These are phyloP conservation scores for Annulohypoxylon maeteangense DNA, from an alignment of 495 filamentous ascomycete genomes.

Conservation along the genomic window DNA sequence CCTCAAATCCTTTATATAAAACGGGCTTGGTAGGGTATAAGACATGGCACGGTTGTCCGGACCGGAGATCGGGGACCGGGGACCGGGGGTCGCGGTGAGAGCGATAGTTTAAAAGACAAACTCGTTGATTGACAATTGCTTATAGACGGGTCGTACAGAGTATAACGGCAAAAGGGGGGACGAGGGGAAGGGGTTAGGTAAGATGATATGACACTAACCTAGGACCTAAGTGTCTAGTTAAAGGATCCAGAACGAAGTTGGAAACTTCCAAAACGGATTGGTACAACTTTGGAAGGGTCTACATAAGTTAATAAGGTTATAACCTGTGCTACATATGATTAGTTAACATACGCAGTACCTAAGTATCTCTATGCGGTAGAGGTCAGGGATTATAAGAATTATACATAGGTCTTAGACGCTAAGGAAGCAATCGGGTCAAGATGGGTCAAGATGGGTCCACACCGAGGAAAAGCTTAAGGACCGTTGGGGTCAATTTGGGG, in stretches of 20 bases:
- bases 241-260: not conserved
- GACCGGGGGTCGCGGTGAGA: not conserved
- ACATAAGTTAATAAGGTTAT: not conserved
- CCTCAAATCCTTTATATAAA: not conserved
- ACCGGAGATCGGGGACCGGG: not conserved
- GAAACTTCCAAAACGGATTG: not conserved
- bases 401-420: not conserved
- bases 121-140: not conserved
- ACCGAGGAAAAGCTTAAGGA: conserved; percentile 2
- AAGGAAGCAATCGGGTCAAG: conserved; percentile 2
- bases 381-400: not conserved
- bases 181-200: not conserved
- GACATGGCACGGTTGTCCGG: conserved; percentile 12
- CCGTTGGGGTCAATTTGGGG: not conserved
- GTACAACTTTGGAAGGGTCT: not conserved
- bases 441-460: not conserved
- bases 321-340: not conserved
- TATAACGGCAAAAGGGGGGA: not conserved
- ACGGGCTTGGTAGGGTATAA: conserved; percentile 8
- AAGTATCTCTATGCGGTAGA: not conserved
- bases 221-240: too few species aligned
- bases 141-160: not conserved
- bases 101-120: not conserved
- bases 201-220: not conserved
- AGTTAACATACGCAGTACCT: not conserved